These are phyloP conservation scores for Discostella pseudostelligera DNA, from an alignment of 108 stramenopile species.

Conservation along the genomic window DNA sequence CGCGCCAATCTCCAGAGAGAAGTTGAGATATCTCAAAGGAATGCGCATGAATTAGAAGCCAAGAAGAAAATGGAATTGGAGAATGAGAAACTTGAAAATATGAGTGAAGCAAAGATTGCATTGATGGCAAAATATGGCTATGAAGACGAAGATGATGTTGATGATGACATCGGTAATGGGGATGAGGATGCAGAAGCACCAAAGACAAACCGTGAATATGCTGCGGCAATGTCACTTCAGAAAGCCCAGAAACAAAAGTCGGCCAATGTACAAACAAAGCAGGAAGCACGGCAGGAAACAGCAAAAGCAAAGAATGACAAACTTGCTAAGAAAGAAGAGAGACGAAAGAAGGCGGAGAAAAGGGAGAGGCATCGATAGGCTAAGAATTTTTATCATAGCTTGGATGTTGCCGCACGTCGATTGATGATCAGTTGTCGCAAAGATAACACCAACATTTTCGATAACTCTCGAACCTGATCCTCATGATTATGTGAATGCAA, in stretches of 20 bases:
- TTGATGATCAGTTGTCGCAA: conserved; percentile 11
- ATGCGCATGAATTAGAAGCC: conserved; percentile 45
- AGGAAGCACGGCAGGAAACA: conserved; percentile 35
- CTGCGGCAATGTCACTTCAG: conserved; percentile 44
- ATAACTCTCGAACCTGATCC: conserved; percentile 59
- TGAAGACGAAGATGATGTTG: conserved; percentile 55
- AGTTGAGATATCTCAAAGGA: conserved; percentile 52
- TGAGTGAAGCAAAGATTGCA: conserved; percentile 65
- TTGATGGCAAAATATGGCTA: conserved; percentile 79
- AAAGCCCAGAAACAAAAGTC: conserved; percentile 32
- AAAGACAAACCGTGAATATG: conserved; percentile 52
- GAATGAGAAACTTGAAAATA: conserved; percentile 37
- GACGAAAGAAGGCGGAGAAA: conserved; percentile 67
- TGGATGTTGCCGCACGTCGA: not conserved
- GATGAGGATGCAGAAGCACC: conserved; percentile 20
- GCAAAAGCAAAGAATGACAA: conserved; percentile 40
- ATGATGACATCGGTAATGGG: conserved; percentile 39
- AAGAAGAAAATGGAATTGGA: conserved; percentile 29
- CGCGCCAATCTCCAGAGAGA: conserved; percentile 53
- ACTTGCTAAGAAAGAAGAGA: conserved; percentile 71
- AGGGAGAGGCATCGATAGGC: conserved; percentile 40
- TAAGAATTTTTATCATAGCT: conserved; percentile 2
- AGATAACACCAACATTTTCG: conserved; percentile 30
- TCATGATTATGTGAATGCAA: conserved; percentile 88
- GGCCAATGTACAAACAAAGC: conserved; percentile 21